Evolutionary conservation across 495 filamentous ascomycete species (phyloP), one percentile per base, ranked within the genome.

Genomic region (Aspergillus wentii): DNA sequence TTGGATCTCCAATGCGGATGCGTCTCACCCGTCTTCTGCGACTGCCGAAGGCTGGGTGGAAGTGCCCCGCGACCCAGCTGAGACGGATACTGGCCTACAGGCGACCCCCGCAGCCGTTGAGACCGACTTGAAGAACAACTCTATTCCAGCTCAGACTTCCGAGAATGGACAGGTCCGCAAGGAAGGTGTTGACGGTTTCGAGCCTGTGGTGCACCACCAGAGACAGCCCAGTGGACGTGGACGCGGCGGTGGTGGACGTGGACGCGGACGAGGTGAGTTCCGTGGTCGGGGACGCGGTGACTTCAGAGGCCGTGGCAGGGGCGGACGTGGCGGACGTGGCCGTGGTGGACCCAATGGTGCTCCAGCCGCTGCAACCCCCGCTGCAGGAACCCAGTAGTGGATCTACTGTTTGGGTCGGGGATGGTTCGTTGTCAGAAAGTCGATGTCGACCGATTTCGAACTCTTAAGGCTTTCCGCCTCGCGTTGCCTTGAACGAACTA

Each of bases 11-110:
- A 64, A 62, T 41, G 41, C 66, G 10, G 52, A 59, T 26, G 70
- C 36, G 25, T 48, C 51, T 27, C 35, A 57, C 27, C 60, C 47
- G 55, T 70, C 59, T 25, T 75, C 69, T 43, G 69, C 64, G 48
- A 78, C 60, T 60, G 74, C 79, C 6, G 84, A 92, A 46, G 78
- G 78, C 43, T 94, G 81, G 82, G 80, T 89, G 33, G 77, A 87
- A 57, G 75, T 89, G 28, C 78, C 85, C 27, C 84, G 85, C 40
- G 70, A 82, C 52, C 78, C 85, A 25, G 66, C 77, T 23, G 87
- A 94, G 59, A 83, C 83, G 9, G 88, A 92, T 32, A 81, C 72
- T 46, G 74, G 76, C 13, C 51, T 78, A 9, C 54, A 72, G n/a
- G 76, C 78, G 8, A 80, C 75, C 6, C 72, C 80, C 17, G 78